These are phyloP conservation scores for Rheum nobile DNA, from an alignment of 148 eudicot genomes.

Conservation along the genomic window DNA sequence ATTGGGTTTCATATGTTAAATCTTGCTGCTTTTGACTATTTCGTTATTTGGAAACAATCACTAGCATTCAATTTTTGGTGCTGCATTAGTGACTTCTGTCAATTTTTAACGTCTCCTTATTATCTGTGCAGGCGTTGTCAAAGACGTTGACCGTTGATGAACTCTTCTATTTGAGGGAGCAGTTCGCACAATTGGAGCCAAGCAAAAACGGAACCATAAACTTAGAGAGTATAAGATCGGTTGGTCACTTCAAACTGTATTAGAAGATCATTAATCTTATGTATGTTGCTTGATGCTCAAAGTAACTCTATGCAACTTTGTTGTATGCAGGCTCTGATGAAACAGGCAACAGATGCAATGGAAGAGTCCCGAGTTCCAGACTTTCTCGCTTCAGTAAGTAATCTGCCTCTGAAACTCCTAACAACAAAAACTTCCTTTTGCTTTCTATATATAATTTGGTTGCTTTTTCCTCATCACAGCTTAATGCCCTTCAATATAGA, in stretches of 20 bases:
- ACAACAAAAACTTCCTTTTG: background rate
- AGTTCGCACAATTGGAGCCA: constrained; percentile 37
- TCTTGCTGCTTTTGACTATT: background rate
- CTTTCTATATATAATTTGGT: background rate
- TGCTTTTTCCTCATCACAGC: constrained; percentile 20
- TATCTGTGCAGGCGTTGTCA: constrained; percentile 37
- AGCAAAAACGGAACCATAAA: constrained; percentile 30
- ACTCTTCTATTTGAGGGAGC: constrained; percentile 41
- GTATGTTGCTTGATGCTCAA: background rate
- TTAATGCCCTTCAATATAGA: constrained; percentile 41
- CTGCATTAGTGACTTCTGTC: background rate
- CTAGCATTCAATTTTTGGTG: background rate
- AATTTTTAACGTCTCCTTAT: background rate
- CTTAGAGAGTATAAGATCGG: constrained; percentile 31
- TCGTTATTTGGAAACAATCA: background rate
- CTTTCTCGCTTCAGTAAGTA: constrained; percentile 30
- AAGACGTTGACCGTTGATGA: constrained; percentile 40
- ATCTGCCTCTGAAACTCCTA: background rate
- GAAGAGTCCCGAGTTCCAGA: constrained; percentile 37
- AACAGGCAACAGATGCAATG: constrained; percentile 40
- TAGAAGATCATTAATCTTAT: background rate
- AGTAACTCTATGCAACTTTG: background rate
- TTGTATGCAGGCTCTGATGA: constrained; percentile 36
- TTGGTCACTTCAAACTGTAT: constrained; percentile 5
- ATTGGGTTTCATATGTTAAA: background rate